Evolutionary conservation across 1,284 basidiomycete genomes (phyloP).

Genomic region (Crucibulum parvulum): DNA sequence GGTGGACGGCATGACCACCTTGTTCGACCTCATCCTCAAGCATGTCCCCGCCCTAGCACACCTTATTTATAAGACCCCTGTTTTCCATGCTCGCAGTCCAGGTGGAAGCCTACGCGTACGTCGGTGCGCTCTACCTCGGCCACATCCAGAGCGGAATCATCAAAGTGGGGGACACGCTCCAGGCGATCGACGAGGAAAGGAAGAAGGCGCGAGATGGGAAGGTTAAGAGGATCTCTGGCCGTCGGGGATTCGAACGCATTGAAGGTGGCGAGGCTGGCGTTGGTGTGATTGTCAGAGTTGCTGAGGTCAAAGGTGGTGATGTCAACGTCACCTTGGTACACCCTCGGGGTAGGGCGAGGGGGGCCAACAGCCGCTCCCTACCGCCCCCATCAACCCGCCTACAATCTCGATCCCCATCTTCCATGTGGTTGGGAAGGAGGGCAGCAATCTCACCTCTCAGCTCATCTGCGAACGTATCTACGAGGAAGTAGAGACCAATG

Average conservation of each 20-base stretch:
- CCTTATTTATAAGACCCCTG: constrained; percentile 38
- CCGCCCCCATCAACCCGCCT: constrained; percentile 55
- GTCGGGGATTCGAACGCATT: constrained; percentile 45
- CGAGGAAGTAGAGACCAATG: constrained; percentile 55
- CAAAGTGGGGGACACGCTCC: constrained; percentile 42
- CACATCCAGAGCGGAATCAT: constrained; percentile 48
- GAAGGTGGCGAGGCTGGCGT: constrained; percentile 48
- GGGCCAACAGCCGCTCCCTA: constrained; percentile 45
- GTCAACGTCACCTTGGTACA: constrained; percentile 51
- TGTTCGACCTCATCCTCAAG: constrained; percentile 50
- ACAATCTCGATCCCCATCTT: constrained; percentile 53
- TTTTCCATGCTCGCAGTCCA: constrained; percentile 54
- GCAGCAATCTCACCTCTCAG: constrained; percentile 53
- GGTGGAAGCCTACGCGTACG: constrained; percentile 51
- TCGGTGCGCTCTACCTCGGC: constrained; percentile 53
- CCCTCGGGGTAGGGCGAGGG: constrained; percentile 47
- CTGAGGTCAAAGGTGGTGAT: constrained; percentile 51
- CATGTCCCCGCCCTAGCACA: constrained; percentile 47
- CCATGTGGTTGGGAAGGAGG: constrained; percentile 49
- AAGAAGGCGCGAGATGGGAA: constrained; percentile 52
- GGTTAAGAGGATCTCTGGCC: constrained; percentile 50
- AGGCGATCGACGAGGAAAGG: constrained; percentile 45
- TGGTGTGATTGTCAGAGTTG: constrained; percentile 53
- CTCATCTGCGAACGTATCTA: constrained; percentile 51
- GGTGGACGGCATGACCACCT: constrained; percentile 52